Evolutionary conservation across 2,329 filamentous ascomycete genomes (phyloP).

Genomic region (Penicillium expansum): DNA sequence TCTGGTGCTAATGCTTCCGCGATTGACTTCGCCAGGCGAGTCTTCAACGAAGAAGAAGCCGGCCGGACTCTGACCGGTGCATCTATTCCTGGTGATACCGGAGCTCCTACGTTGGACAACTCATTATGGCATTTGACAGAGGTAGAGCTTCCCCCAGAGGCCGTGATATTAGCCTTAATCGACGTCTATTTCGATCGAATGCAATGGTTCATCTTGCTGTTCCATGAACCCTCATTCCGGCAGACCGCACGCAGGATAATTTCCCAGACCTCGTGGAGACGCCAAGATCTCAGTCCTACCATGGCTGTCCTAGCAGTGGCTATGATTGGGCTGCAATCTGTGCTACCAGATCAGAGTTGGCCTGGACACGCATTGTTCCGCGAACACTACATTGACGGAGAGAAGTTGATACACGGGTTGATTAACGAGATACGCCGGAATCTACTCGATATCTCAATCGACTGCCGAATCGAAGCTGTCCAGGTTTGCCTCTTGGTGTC

Average conservation of each 20-base stretch:
- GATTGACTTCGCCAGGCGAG: conserved; percentile 22
- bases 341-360: conserved; percentile 17
- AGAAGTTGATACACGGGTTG: conserved; percentile 3
- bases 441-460: conserved; percentile 17
- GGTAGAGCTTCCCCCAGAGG: conserved; percentile 15
- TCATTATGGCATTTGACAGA: conserved; percentile 17
- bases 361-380: conserved; percentile 12
- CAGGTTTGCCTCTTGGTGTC: conserved; percentile 20
- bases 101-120: conserved; percentile 4
- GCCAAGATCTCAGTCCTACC: conserved; percentile 15
- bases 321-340: conserved; percentile 19
- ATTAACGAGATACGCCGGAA: conserved; percentile 14
- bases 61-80: conserved; percentile 15
- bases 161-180: conserved; percentile 15
- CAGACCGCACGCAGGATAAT: conserved; percentile 11
- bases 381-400: background rate
- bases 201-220: conserved; percentile 23
- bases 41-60: conserved; percentile 20
- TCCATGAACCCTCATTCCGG: conserved; percentile 16
- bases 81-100: conserved; percentile 17
- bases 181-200: conserved; percentile 24
- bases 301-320: conserved; percentile 18
- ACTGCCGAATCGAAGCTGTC: conserved; percentile 21
- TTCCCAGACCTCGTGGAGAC: conserved; percentile 11
- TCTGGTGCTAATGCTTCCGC: conserved; percentile 19